These are phyloP conservation scores for Tuber melanosporum DNA, from an alignment of 495 filamentous ascomycete genomes.

Conservation along the genomic window DNA sequence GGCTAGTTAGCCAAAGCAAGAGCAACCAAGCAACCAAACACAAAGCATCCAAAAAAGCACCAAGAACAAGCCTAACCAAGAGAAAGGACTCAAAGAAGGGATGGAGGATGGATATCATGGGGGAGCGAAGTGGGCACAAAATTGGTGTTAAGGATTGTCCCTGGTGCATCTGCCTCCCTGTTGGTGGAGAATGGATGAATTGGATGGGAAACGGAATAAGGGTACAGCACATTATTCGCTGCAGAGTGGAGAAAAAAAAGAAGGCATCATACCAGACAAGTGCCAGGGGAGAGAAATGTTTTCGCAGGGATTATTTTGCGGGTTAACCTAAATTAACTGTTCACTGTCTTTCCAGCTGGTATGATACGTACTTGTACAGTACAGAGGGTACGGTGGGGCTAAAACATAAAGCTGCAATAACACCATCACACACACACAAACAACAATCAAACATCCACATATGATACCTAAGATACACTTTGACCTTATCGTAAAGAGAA, in stretches of 20 bases:
- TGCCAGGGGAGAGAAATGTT: too few relatives aligned
- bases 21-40: constrained; percentile 2
- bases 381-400: background rate
- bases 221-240: background rate
- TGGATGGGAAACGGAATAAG: background rate
- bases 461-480: background rate
- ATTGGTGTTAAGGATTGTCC: background rate
- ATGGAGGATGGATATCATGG: background rate
- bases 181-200: constrained; percentile 25
- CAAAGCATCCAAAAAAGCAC: background rate
- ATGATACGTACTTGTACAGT: too few relatives aligned
- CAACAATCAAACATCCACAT: background rate
- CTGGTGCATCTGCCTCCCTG: constrained; percentile 31
- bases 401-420: background rate
- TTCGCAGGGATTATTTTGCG: too few relatives aligned
- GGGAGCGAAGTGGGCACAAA: background rate
- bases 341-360: too few relatives aligned
- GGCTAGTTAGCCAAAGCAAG: constrained; percentile 1
- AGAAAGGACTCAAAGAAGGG: background rate
- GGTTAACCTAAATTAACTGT: too few relatives aligned
- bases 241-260: background rate
- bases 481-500: constrained; percentile 5
- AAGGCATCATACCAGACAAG: background rate
- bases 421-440: background rate
- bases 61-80: background rate